Evolutionary conservation across 805 yeast genomes (phyloP).

Genomic region (Vanderwaltozyma verrucispora): DNA sequence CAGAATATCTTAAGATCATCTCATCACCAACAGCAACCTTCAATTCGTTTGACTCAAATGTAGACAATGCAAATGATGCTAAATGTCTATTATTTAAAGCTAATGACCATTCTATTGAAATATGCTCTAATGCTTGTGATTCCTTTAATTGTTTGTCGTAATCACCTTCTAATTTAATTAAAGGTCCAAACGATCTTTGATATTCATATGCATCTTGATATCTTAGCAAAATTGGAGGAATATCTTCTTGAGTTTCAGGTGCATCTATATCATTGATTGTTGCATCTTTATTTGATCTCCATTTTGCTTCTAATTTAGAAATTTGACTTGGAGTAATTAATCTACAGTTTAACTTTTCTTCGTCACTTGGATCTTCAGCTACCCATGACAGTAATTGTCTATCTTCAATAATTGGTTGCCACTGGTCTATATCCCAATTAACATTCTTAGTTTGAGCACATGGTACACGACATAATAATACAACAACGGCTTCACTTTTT

Average conservation of each 20-base stretch:
- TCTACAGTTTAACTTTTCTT: conserved; percentile 45
- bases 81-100: conserved; percentile 55
- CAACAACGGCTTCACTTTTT: conserved; percentile 76
- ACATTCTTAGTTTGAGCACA: conserved; percentile 69
- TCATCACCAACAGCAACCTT: conserved; percentile 82
- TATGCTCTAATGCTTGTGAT: conserved; percentile 63
- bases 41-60: conserved; percentile 53
- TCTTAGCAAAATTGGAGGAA: conserved; percentile 63
- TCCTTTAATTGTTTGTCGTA: conserved; percentile 66
- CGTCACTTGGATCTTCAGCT: conserved; percentile 58
- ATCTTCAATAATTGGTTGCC: conserved; percentile 81
- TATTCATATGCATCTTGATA: conserved; percentile 79
- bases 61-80: conserved; percentile 59
- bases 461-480: conserved; percentile 77
- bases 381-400: conserved; percentile 76
- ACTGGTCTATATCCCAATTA: conserved; percentile 79
- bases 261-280: conserved; percentile 56
- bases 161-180: conserved; percentile 73
- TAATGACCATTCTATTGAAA: conserved; percentile 63
- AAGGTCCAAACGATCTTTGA: conserved; percentile 75
- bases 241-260: conserved; percentile 43
- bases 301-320: conserved; percentile 61
- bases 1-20: conserved; percentile 55
- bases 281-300: conserved; percentile 66
- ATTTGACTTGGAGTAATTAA: conserved; percentile 56